These are phyloP conservation scores for Nemania sp. DNA, from an alignment of 2,329 filamentous ascomycete genomes.

Conservation along the genomic window DNA sequence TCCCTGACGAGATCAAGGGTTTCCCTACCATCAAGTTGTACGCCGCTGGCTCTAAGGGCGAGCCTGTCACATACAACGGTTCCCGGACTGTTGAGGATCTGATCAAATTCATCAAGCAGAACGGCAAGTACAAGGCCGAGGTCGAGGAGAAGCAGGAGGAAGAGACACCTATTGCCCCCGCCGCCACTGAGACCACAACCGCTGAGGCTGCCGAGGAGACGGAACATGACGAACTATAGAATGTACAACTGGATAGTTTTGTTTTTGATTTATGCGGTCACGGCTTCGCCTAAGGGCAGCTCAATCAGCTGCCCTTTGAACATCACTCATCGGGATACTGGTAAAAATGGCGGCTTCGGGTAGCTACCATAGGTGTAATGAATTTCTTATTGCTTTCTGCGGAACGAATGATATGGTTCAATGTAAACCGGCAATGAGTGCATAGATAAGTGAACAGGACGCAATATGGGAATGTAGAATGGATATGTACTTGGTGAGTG, in stretches of 20 bases:
- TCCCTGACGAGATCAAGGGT: constrained; percentile 93
- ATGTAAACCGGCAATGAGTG: no score
- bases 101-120: constrained; percentile 89
- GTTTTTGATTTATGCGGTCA: constrained; percentile 33
- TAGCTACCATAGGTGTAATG: constrained; percentile 37
- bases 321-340: constrained; percentile 28
- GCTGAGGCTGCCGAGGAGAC: constrained; percentile 51
- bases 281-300: constrained; percentile 28
- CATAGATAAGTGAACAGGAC: background rate
- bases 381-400: constrained; percentile 22
- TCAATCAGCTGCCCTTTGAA: constrained; percentile 32
- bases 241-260: constrained; percentile 34
- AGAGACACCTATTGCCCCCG: constrained; percentile 55
- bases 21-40: constrained; percentile 99
- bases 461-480: background rate
- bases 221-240: constrained; percentile 77
- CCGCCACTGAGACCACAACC: constrained; percentile 54
- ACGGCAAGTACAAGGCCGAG: constrained; percentile 84
- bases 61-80: constrained; percentile 84
- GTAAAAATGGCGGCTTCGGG: constrained; percentile 35
- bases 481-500: constrained; percentile 15
- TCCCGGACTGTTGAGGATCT: constrained; percentile 90
- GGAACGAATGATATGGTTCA: no score
- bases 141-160: constrained; percentile 60
- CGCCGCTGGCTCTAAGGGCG: constrained; percentile 84